phyloP scores from a whole-genome alignment of 768 basidiomycete species.

The Tulasnella sp. region DNA sequence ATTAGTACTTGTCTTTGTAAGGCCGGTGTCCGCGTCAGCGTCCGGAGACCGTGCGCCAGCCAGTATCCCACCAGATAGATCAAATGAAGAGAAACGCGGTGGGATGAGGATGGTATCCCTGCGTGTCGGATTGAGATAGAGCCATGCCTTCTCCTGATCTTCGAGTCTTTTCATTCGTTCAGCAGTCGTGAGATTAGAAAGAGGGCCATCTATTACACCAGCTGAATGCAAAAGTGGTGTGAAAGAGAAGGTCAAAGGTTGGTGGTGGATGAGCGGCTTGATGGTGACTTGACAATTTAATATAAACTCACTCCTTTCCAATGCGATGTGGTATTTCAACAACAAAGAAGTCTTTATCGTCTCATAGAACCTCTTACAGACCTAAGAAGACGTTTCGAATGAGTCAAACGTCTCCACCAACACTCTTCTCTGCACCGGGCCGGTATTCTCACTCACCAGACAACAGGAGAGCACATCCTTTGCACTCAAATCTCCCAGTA shows the following conservation, averaged over 20 bases:
- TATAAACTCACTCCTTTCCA: conserved; percentile 4
- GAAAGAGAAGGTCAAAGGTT: neutral
- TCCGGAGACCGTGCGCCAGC: conserved; percentile 6
- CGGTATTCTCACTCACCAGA: no score
- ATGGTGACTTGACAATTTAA: conserved; percentile 9
- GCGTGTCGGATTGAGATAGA: conserved; percentile 5
- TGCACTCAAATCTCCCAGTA: neutral
- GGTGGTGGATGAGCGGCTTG: no score
- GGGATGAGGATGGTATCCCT: conserved; percentile 12
- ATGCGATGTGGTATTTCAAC: conserved; percentile 9
- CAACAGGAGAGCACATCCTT: neutral
- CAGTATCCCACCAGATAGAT: conserved; percentile 11
- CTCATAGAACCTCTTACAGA: neutral
- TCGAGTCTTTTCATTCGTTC: conserved; percentile 6
- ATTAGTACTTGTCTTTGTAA: no score
- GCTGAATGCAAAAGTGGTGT: neutral
- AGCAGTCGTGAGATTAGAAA: neutral
- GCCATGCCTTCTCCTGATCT: conserved; percentile 11
- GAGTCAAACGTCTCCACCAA: no score
- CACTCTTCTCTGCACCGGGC: no score
- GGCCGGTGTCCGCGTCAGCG: no score
- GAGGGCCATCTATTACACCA: conserved; percentile 8
- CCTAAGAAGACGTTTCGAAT: no score
- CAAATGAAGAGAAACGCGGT: conserved; percentile 8
- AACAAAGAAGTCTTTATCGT: conserved; percentile 4